These are phyloP conservation scores for Zasmidium angulare DNA, from an alignment of 2,329 filamentous ascomycete genomes.

Conservation along the genomic window DNA sequence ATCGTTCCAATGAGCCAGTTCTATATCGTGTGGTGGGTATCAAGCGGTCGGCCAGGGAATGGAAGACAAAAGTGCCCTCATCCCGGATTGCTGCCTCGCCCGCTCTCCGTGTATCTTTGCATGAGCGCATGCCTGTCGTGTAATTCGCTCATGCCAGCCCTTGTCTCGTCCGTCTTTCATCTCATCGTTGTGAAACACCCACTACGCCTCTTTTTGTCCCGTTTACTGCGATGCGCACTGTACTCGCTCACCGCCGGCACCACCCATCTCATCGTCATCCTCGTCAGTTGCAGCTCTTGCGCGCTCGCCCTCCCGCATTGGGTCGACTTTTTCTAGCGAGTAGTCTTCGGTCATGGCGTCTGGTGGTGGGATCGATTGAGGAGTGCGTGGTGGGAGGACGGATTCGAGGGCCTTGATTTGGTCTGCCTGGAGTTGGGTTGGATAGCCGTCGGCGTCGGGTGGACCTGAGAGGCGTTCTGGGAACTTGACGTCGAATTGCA, in stretches of 20 bases:
- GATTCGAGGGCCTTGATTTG: constrained; percentile 78
- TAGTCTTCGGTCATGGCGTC: constrained; percentile 93
- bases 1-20: not conserved
- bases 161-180: not conserved
- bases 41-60: constrained; percentile 2
- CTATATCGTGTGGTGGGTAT: constrained; percentile 10
- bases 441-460: constrained; percentile 40
- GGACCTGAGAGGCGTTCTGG: constrained; percentile 57
- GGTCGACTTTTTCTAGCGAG: constrained; percentile 80
- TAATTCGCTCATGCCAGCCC: not conserved
- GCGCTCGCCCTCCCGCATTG: constrained; percentile 60
- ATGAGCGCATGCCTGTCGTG: constrained; percentile 1
- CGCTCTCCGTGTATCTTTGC: not conserved
- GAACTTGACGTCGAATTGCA: constrained; percentile 98
- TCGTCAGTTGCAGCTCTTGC: constrained; percentile 59
- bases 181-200: constrained; percentile 4
- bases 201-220: constrained; percentile 9
- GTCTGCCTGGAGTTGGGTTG: constrained; percentile 52
- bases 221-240: constrained; percentile 85
- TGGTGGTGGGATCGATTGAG: constrained; percentile 66
- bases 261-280: constrained; percentile 65
- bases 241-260: constrained; percentile 70
- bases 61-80: not conserved
- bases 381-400: constrained; percentile 72
- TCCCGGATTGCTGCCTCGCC: not conserved